These are phyloP conservation scores for Nemania serpens DNA, from an alignment of 2,329 filamentous ascomycete genomes.

Conservation along the genomic window DNA sequence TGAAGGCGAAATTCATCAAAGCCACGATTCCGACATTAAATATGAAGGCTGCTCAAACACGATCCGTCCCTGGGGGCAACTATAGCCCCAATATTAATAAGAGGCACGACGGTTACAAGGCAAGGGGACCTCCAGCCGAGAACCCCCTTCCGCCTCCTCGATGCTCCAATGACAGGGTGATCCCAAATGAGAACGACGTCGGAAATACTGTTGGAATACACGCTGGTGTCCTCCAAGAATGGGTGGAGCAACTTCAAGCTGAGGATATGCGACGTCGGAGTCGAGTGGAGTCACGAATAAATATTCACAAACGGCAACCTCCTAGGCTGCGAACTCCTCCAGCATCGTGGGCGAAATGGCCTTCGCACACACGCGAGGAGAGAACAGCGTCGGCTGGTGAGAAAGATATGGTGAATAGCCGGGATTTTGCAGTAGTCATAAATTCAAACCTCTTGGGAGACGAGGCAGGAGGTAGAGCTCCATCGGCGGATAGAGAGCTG, in stretches of 20 bases:
- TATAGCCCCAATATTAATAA: neutral
- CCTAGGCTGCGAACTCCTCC: constrained; percentile 33
- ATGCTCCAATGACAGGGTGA: neutral
- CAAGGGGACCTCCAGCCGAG: neutral
- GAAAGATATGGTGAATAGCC: constrained; percentile 34
- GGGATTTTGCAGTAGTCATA: constrained; percentile 31
- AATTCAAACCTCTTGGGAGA: neutral
- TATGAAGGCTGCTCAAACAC: neutral
- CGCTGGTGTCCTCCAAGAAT: constrained; percentile 35
- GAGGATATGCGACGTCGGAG: constrained; percentile 24
- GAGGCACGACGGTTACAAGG: neutral
- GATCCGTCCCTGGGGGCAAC: neutral
- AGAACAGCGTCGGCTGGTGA: constrained; percentile 37
- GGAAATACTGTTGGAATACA: constrained; percentile 30
- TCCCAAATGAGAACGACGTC: constrained; percentile 5
- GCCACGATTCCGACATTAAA: constrained; percentile 10
- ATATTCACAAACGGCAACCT: constrained; percentile 11
- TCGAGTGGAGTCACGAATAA: constrained; percentile 10
- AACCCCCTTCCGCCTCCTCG: neutral
- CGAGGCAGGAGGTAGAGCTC: neutral
- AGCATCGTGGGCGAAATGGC: constrained; percentile 42
- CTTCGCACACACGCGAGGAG: constrained; percentile 39
- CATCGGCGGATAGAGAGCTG: constrained; percentile 19
- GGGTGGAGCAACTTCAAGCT: constrained; percentile 37
- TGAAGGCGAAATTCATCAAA: constrained; percentile 14